Conservation (phyloP, 2,329 filamentous ascomycete species). For the Paecilomyces sp. region DNA sequence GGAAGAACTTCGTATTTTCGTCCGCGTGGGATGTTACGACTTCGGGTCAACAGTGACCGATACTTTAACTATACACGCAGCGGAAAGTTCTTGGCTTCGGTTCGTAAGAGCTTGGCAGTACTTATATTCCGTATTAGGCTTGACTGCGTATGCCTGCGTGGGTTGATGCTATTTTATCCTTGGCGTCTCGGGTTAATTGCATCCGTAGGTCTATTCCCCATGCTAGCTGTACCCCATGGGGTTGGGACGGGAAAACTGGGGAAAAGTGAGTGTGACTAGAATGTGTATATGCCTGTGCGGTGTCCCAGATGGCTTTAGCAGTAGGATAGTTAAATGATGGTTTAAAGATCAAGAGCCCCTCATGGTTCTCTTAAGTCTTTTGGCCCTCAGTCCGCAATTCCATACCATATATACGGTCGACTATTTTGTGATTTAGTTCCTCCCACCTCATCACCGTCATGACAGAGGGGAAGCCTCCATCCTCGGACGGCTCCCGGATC, state of each 20-base stretch:
- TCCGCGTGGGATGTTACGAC: constrained; percentile 5
- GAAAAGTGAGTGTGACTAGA: not conserved
- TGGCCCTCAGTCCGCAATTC: not conserved
- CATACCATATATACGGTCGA: not conserved
- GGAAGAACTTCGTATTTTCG: constrained; percentile 4
- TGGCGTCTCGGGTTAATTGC: not conserved
- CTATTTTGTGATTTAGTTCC: not conserved
- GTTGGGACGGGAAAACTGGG: not conserved
- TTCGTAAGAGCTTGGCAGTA: not conserved
- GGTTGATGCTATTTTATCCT: not conserved
- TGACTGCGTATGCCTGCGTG: not conserved
- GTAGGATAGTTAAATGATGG: not conserved
- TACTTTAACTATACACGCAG: not conserved
- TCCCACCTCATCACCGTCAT: not conserved
- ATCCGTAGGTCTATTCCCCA: not conserved
- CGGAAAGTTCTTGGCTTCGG: not conserved
- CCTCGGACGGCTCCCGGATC: not conserved
- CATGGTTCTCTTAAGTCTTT: not conserved
- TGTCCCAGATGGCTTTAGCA: not conserved
- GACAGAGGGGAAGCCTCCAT: not conserved
- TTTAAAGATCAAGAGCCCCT: not conserved
- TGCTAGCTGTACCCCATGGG: not conserved
- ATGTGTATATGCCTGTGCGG: not conserved
- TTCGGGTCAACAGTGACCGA: constrained; percentile 5
- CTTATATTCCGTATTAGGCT: not conserved